Evolutionary conservation across 257 asterid genomes (phyloP).

Genomic region (Jaltomata sinuosa): DNA sequence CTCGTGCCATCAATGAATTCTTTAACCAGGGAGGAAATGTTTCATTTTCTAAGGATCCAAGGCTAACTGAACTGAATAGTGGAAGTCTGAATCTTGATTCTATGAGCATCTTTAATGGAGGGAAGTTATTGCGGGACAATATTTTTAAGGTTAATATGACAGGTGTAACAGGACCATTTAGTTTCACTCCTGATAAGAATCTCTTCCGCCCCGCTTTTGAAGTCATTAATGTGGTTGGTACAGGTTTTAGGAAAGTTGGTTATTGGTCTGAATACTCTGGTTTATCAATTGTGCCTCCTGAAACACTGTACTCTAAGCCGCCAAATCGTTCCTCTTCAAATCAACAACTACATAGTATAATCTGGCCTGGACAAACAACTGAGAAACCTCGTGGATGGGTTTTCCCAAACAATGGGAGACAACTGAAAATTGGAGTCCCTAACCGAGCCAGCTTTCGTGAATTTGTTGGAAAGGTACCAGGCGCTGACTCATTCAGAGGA

Average conservation of each 20-base stretch:
- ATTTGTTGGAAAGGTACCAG: slow-evolving; percentile 26
- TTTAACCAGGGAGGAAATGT: slow-evolving; percentile 25
- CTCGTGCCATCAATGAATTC: slow-evolving; percentile 46
- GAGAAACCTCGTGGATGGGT: slow-evolving; percentile 62
- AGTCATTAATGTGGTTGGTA: slow-evolving; percentile 48
- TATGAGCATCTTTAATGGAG: slow-evolving; percentile 42
- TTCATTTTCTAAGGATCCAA: slow-evolving; percentile 36
- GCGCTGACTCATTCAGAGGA: slow-evolving; percentile 29
- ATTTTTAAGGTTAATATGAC: slow-evolving; percentile 36
- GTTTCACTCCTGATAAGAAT: slow-evolving; percentile 30
- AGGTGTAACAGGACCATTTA: slow-evolving; percentile 45
- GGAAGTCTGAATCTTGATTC: slow-evolving; percentile 21
- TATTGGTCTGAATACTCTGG: slow-evolving; percentile 58
- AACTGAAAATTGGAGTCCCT: slow-evolving; percentile 49
- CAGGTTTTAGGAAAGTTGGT: slow-evolving; percentile 28
- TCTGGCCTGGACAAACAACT: slow-evolving; percentile 56
- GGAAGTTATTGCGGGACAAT: slow-evolving; percentile 20
- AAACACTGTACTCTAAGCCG: slow-evolving; percentile 19
- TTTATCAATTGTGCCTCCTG: slow-evolving; percentile 40
- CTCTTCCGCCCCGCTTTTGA: slow-evolving; percentile 43
- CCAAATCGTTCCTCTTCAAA: slow-evolving; percentile 31
- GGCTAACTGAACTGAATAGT: slow-evolving; percentile 3
- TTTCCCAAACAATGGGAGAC: slow-evolving; percentile 40
- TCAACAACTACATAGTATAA: slow-evolving; percentile 15
- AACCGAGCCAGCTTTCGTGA: slow-evolving; percentile 36